Base-by-base conservation (phyloP, 805 yeast genomes). In the Myxozyma sirexii region DNA sequence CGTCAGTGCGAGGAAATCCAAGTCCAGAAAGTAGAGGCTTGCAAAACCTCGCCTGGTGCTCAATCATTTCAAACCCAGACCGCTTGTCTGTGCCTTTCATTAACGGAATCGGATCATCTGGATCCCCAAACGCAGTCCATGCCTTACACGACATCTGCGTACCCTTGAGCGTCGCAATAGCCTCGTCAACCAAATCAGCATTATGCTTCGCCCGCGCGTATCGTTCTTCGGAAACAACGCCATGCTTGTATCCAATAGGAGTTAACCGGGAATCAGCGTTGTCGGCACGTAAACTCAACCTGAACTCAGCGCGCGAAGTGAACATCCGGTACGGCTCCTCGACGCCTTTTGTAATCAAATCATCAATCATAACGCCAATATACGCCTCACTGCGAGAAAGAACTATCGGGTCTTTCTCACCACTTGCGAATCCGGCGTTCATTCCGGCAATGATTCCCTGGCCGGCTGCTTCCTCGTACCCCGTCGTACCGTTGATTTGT, bases 241-340 rank as follows among this genome's bases (percentile, higher is more conserved):
- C 97, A 0, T 80, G 71, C 1, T 77, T 68, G 50, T 80, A 74
- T 0, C 96, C 99, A 57, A 75, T 72, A 54, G 79, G 83, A 0
- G 98, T 92, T 57, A 94, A 76, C 62, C 99, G 77, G 57, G 82
- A 73, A 70, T 96, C 97, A 0, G 99, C 98, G 76, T 94, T 94
- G 72, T 94, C 99, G 0, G 97, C 86, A 60, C 99, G 79, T 3
- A 91, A 90, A 35, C 91, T 86, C 39, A 94, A 84, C 70, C 99
- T 79, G 72, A 90, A 94, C 72, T 94, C 99, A 0, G 97, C 88
- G 52, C 99, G 81, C 4, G 97, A 90, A 0, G 99, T 94, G 71
- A 94, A 94, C 99, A 94, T 94, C 64, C 99, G 78, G 72, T 94
- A 94, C 0, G 99, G 99, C 72, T 94, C 99, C 61, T 86, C 89